Conservation (phyloP, 768 basidiomycete genomes). For the Lactarius deliciosus region DNA sequence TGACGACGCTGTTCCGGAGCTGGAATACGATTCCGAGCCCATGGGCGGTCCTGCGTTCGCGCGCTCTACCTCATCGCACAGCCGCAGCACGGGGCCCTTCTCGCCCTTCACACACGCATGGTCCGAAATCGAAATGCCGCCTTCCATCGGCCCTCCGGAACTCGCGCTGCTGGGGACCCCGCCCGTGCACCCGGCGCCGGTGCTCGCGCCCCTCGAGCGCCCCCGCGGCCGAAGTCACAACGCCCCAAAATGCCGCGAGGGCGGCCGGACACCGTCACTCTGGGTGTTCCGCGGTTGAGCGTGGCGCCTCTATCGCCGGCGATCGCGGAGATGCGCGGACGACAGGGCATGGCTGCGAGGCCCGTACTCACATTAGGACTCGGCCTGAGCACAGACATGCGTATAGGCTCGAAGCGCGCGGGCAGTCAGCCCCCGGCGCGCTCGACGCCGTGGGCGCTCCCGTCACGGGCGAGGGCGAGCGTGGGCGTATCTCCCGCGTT, state of each 20-base stretch:
- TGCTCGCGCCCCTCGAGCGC: constrained; percentile 10
- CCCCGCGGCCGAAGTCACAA: constrained; percentile 19
- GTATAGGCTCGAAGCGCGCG: constrained; percentile 15
- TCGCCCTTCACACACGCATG: constrained; percentile 24
- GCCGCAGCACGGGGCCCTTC: constrained; percentile 25
- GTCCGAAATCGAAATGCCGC: constrained; percentile 26
- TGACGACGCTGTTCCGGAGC: constrained; percentile 27
- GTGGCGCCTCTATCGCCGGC: constrained; percentile 47
- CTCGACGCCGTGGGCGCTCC: constrained; percentile 22
- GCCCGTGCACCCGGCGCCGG: constrained; percentile 15
- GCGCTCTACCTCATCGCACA: constrained; percentile 22
- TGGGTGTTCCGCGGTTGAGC: constrained; percentile 44
- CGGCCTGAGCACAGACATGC: neutral
- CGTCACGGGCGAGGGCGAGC: constrained; percentile 21
- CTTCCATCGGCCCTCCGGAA: constrained; percentile 15
- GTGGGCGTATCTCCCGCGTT: constrained; percentile 24
- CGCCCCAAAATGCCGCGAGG: constrained; percentile 11
- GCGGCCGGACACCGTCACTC: constrained; percentile 40
- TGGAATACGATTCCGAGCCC: constrained; percentile 25
- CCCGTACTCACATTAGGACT: neutral
- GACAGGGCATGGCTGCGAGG: constrained; percentile 4
- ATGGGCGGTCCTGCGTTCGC: neutral
- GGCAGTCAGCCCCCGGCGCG: constrained; percentile 27
- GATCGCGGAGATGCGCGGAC: constrained; percentile 27
- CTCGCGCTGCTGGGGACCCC: constrained; percentile 17